Conservation (phyloP, 495 filamentous ascomycete genomes). For the Hypoxylon perforatum region DNA sequence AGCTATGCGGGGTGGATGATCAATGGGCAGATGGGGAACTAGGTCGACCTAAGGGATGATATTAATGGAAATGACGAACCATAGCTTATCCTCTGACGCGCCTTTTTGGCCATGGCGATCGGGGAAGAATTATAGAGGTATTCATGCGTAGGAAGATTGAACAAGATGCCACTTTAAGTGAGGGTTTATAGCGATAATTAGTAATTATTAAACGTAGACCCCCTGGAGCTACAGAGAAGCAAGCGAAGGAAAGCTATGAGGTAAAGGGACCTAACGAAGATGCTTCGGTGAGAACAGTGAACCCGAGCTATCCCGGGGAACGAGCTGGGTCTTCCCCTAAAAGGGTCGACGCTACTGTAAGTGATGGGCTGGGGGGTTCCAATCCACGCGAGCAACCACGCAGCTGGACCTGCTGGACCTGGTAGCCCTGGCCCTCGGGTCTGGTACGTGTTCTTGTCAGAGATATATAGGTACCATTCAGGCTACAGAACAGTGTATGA, state of each 20-base stretch:
- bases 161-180: slow-evolving; percentile 24
- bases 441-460: neutral
- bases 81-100: slow-evolving; percentile 73
- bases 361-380: neutral
- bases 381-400: neutral
- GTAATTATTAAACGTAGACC: neutral
- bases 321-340: neutral
- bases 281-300: neutral
- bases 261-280: neutral
- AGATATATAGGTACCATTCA: neutral
- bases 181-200: slow-evolving; percentile 12
- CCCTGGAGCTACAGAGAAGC: neutral
- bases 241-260: neutral
- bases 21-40: slow-evolving; percentile 13
- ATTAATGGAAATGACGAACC: slow-evolving; percentile 58
- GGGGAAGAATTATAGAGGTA: slow-evolving; percentile 38
- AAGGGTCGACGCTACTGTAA: slow-evolving; percentile 1
- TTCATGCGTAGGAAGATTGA: slow-evolving; percentile 49
- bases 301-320: slow-evolving; percentile 7
- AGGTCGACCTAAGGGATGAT: slow-evolving; percentile 10
- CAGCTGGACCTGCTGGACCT: neutral
- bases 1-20: slow-evolving; percentile 36
- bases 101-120: slow-evolving; percentile 68
- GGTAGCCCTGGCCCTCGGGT: neutral
- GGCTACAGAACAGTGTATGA: neutral